Evolutionary conservation across 208 protist species (phyloP).

Genomic region (Leishmania tropica): DNA sequence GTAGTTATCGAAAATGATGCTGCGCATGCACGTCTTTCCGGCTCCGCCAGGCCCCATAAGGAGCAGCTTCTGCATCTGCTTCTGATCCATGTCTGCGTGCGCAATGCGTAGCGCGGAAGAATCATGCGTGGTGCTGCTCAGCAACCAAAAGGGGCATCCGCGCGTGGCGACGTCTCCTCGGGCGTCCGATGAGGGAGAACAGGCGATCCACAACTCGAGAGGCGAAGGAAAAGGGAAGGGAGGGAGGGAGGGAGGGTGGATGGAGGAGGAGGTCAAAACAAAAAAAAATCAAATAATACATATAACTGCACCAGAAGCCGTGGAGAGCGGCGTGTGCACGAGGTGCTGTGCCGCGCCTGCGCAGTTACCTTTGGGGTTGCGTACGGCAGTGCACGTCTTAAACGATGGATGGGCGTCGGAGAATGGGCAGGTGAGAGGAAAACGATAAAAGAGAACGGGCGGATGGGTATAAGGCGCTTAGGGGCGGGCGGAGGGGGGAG

Average conservation of each 20-base stretch:
- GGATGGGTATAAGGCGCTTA: background rate
- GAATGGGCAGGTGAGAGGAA: background rate
- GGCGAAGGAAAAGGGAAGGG: background rate
- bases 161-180: background rate
- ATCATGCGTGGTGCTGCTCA: background rate
- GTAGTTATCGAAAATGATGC: slow-evolving; percentile 99
- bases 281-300: no score
- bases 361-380: background rate
- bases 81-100: slow-evolving; percentile 53
- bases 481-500: no score
- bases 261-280: no score
- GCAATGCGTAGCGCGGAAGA: background rate
- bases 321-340: background rate
- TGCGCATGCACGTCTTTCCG: slow-evolving; percentile 99
- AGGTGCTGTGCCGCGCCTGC: background rate
- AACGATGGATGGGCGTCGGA: background rate
- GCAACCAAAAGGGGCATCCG: background rate
- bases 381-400: background rate
- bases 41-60: slow-evolving; percentile 95
- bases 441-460: background rate
- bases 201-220: background rate
- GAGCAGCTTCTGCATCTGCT: slow-evolving; percentile 94
- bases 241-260: no score
- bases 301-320: background rate
- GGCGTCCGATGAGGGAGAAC: no score